These are phyloP conservation scores for Athelia psychrophila DNA, from an alignment of 1,284 basidiomycete genomes.

Conservation along the genomic window DNA sequence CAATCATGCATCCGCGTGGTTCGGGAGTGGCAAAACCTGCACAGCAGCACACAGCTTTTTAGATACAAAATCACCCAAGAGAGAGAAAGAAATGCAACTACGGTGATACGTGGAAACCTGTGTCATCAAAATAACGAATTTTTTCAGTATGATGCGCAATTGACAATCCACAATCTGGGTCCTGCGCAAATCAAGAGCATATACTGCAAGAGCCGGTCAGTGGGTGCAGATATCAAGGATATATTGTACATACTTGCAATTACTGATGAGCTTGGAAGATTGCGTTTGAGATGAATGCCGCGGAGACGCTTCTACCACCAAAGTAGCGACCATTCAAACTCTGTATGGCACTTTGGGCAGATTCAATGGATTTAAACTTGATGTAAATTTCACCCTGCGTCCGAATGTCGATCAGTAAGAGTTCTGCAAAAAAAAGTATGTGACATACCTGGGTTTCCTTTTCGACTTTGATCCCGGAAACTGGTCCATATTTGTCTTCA, in stretches of 20 bases:
- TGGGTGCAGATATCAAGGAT: not conserved
- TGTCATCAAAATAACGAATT: too few relatives aligned
- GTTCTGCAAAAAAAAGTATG: not conserved
- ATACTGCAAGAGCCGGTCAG: not conserved
- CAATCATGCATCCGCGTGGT: conserved; percentile 1
- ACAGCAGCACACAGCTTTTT: not conserved
- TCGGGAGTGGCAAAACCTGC: not conserved
- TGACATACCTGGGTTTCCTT: conserved; percentile 83
- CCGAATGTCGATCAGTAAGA: conserved; percentile 9
- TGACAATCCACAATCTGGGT: too few relatives aligned
- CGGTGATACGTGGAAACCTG: too few relatives aligned
- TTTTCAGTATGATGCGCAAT: too few relatives aligned
- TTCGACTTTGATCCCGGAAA: conserved; percentile 89
- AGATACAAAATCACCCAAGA: not conserved
- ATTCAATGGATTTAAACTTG: conserved; percentile 80
- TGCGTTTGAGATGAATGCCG: conserved; percentile 85
- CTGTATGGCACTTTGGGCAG: conserved; percentile 81
- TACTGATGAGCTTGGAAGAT: conserved; percentile 90
- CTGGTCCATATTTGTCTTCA: conserved; percentile 86
- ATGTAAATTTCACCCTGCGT: conserved; percentile 96
- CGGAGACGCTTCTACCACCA: conserved; percentile 85
- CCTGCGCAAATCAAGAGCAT: too few relatives aligned
- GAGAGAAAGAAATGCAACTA: not conserved
- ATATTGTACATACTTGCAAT: conserved; percentile 13
- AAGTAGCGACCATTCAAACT: conserved; percentile 96